Evolutionary conservation across 345 rosid species (phyloP), one percentile per base, ranked within the genome.

Genomic region (Punica granatum): DNA sequence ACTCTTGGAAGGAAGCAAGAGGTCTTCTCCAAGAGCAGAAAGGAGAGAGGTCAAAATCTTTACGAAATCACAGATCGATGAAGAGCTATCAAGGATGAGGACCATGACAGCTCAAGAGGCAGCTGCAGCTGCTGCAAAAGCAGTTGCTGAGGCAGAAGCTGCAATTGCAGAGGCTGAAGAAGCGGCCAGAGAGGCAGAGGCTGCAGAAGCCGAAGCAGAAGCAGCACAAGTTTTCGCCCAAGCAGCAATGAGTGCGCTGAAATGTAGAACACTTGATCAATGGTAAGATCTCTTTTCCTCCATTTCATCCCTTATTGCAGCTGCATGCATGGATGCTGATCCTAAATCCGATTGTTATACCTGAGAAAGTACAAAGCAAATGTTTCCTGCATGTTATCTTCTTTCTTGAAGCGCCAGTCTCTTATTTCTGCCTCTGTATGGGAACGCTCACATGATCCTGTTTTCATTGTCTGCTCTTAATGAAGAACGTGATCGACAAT

Each of bases 181-280:
- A 78, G 99, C 97, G 59, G 96, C 97, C 70, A 86, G 88, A 83
- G 90, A 89, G 77, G 99, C 99, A 51, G 99, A 86, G 60, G 85
- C 78, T 67, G 97, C 96, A 49, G 99, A 94, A 80, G 97, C 92
- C 7, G 96, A 89, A 86, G 99, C 99, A 3, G 99, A 90, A 75
- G 97, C 99, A 44, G 92, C 97, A 21, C 88, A 85, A 69, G 77
- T 89, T 65, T 86, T 87, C 74, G 90, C 92, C 18, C 78, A 86
- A 74, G 99, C 96, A 7, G 69, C 69, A 58, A 39, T 41, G 26
- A 71, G 65, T 66, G 69, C 69, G 18, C 65, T 71, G 46, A 71
- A 71, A 71, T 65, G 65, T 58, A 33, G 64, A 42, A 59, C 69
- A 28, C 54, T 65, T 53, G 31, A 71, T 56, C 56, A 32, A 9